phyloP scores from a whole-genome alignment of 2,329 filamentous ascomycete genomes.

The Albophoma yamanashiensis region DNA sequence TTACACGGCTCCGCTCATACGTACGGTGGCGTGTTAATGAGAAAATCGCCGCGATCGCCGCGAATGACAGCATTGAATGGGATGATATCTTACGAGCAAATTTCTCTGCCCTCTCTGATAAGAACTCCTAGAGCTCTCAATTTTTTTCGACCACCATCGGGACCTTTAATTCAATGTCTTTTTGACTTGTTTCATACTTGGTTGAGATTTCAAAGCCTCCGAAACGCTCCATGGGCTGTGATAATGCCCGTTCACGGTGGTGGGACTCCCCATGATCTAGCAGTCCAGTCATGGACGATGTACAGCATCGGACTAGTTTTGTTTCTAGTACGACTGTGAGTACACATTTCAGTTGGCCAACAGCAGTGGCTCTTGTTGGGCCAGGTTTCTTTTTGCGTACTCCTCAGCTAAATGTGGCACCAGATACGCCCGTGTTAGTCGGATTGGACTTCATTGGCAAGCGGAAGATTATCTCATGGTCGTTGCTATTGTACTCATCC shows the following conservation, averaged over 20 bases:
- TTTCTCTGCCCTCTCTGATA: not conserved
- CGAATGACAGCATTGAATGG: not conserved
- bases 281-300: not conserved
- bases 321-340: not conserved
- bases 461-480: not conserved
- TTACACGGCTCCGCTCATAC: not conserved
- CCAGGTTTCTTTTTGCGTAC: not conserved
- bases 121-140: not conserved
- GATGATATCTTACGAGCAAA: not conserved
- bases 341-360: not conserved
- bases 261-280: not conserved
- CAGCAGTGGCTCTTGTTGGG: not conserved
- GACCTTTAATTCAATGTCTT: too few species aligned
- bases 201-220: not conserved
- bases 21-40: not conserved
- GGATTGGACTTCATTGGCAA: not conserved
- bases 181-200: not conserved
- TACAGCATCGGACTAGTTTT: not conserved
- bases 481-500: too few species aligned
- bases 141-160: not conserved
- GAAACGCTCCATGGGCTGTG: not conserved
- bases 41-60: too few species aligned
- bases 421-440: not conserved
- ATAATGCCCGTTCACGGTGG: not conserved
- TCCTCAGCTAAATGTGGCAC: not conserved